phyloP scores from a whole-genome alignment of 2,329 filamentous ascomycete species.

The Neonectria coccinea region DNA sequence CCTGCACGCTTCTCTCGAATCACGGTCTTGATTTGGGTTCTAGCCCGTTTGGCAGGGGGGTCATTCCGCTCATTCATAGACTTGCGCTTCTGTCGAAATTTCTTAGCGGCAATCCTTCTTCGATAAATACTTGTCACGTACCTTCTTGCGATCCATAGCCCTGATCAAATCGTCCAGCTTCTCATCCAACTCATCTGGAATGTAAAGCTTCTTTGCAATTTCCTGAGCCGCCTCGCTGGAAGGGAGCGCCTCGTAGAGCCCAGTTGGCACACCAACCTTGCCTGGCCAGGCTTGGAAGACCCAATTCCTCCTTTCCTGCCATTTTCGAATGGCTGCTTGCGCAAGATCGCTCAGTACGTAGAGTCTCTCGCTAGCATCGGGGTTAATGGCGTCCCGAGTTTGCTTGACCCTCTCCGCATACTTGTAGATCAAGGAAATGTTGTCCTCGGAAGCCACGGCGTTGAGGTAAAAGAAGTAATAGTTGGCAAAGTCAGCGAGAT shows the following conservation, averaged over 20 bases:
- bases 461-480: slow-evolving; percentile 93
- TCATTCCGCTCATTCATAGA: slow-evolving; percentile 63
- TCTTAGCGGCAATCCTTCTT: slow-evolving; percentile 40
- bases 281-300: slow-evolving; percentile 84
- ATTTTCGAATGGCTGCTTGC: slow-evolving; percentile 83
- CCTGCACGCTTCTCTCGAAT: slow-evolving; percentile 52
- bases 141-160: slow-evolving; percentile 79
- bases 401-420: slow-evolving; percentile 94
- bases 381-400: slow-evolving; percentile 81
- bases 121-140: slow-evolving; percentile 45
- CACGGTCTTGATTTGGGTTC: slow-evolving; percentile 52
- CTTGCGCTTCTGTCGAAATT: slow-evolving; percentile 65
- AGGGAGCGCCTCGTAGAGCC: slow-evolving; percentile 80
- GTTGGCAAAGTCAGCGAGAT: slow-evolving; percentile 83
- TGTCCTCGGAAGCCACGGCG: slow-evolving; percentile 85
- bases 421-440: slow-evolving; percentile 89
- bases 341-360: slow-evolving; percentile 91
- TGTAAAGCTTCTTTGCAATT: slow-evolving; percentile 86
- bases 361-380: slow-evolving; percentile 76
- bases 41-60: slow-evolving; percentile 55
- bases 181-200: slow-evolving; percentile 81
- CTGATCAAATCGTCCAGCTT: slow-evolving; percentile 76
- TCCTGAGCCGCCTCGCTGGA: slow-evolving; percentile 84
- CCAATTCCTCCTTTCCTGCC: slow-evolving; percentile 88
- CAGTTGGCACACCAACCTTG: slow-evolving; percentile 83